Conservation (phyloP, 2,329 filamentous ascomycete genomes). For the Diplodia intermedia region DNA sequence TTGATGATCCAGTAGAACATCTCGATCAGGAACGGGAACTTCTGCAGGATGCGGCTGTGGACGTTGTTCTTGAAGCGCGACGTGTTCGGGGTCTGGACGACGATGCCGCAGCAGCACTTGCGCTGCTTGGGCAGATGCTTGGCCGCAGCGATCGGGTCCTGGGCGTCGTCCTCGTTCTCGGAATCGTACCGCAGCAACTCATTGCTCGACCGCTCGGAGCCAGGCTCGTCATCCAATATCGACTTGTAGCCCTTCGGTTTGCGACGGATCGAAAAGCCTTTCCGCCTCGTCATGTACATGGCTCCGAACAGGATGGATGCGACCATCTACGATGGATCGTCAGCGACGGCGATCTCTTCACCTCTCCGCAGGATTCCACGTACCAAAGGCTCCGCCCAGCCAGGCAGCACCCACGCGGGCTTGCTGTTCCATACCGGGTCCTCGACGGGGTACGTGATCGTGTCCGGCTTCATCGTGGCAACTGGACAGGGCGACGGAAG, state of each 20-base stretch:
- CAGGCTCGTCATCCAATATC: conserved; percentile 44
- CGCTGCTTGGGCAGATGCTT: conserved; percentile 59
- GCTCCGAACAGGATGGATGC: conserved; percentile 58
- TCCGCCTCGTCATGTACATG: conserved; percentile 57
- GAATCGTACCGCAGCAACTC: conserved; percentile 49
- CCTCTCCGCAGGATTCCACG: conserved; percentile 32
- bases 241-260: conserved; percentile 39
- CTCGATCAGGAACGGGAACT: conserved; percentile 73
- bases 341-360: conserved; percentile 6
- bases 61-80: conserved; percentile 66
- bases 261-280: conserved; percentile 52
- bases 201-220: conserved; percentile 49
- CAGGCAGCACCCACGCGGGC: conserved; percentile 52
- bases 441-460: conserved; percentile 35
- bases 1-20: conserved; percentile 78
- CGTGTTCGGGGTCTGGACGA: conserved; percentile 63
- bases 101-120: conserved; percentile 59
- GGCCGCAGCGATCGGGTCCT: conserved; percentile 44
- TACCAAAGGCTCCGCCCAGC: conserved; percentile 52
- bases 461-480: conserved; percentile 30
- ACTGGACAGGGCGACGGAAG: not conserved
- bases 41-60: conserved; percentile 69
- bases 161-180: conserved; percentile 47
- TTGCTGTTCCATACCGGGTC: conserved; percentile 50
- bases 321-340: conserved; percentile 51